Evolutionary conservation across 2,329 filamentous ascomycete genomes (phyloP).

Genomic region (Leptographium lundbergii): DNA sequence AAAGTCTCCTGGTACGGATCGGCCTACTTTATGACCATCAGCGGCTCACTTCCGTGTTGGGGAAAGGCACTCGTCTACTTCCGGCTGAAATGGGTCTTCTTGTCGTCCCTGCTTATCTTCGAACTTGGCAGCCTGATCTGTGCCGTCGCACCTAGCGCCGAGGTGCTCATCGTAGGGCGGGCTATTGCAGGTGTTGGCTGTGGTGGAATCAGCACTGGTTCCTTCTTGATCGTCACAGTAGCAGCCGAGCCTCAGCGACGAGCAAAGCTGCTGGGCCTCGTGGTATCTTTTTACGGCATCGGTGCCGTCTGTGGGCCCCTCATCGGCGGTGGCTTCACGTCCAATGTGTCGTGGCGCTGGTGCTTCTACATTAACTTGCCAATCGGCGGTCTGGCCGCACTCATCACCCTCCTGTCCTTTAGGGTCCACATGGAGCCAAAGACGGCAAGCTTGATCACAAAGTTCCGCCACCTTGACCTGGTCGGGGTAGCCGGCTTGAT

Average conservation of each 20-base stretch:
- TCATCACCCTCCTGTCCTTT: background rate
- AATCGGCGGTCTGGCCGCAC: slow-evolving; percentile 1
- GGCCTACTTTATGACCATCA: slow-evolving; percentile 31
- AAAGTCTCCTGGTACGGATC: slow-evolving; percentile 29
- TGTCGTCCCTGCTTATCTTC: slow-evolving; percentile 14
- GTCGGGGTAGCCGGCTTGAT: slow-evolving; percentile 3
- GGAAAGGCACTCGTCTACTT: slow-evolving; percentile 14
- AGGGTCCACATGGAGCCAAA: background rate
- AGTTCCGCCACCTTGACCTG: slow-evolving; percentile 3
- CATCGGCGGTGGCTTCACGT: slow-evolving; percentile 15
- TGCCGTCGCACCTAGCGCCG: slow-evolving; percentile 28
- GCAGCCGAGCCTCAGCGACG: background rate
- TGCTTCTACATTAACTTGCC: slow-evolving; percentile 31
- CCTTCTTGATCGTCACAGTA: slow-evolving; percentile 26
- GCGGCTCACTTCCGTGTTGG: slow-evolving; percentile 12
- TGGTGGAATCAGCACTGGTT: slow-evolving; percentile 31
- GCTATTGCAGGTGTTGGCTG: slow-evolving; percentile 34
- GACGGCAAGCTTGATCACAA: background rate
- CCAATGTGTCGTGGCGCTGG: slow-evolving; percentile 14
- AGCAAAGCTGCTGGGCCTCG: background rate
- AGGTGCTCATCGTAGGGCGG: slow-evolving; percentile 32
- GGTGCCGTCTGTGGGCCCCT: slow-evolving; percentile 17
- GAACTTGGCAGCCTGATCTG: slow-evolving; percentile 14
- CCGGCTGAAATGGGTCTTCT: slow-evolving; percentile 28
- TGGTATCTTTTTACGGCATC: slow-evolving; percentile 8